phyloP scores from a whole-genome alignment of 805 yeast species.

The Naumovozyma castellii region DNA sequence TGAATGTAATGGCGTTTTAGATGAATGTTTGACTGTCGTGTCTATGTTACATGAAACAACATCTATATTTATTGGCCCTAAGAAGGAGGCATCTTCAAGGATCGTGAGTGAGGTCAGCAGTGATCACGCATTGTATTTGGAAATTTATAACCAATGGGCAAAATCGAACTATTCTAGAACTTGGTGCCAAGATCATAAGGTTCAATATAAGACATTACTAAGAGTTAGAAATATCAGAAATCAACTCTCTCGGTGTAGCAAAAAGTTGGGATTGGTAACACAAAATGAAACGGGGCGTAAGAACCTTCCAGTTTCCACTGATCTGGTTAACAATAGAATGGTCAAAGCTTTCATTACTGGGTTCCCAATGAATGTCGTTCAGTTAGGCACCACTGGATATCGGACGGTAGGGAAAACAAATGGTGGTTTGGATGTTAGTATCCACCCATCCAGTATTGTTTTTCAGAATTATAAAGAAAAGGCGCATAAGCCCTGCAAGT shows the following conservation, averaged over 20 bases:
- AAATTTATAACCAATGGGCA: constrained; percentile 70
- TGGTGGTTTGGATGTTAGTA: constrained; percentile 59
- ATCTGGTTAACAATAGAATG: constrained; percentile 6
- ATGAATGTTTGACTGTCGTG: constrained; percentile 62
- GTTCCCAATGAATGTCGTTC: constrained; percentile 27
- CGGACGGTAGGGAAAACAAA: constrained; percentile 30
- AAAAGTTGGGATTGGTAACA: constrained; percentile 22
- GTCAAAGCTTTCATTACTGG: constrained; percentile 25
- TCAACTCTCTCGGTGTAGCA: constrained; percentile 58
- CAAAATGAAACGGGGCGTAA: constrained; percentile 3
- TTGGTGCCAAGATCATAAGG: constrained; percentile 81
- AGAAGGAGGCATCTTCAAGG: constrained; percentile 14
- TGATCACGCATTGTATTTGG: constrained; percentile 70
- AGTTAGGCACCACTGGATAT: constrained; percentile 23
- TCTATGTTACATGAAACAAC: constrained; percentile 79
- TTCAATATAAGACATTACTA: constrained; percentile 64
- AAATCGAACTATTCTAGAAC: constrained; percentile 54
- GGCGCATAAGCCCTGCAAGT: constrained; percentile 62
- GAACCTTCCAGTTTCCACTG: neutral
- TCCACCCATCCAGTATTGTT: constrained; percentile 81
- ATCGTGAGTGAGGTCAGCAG: constrained; percentile 47
- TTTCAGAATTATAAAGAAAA: constrained; percentile 30
- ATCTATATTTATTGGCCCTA: constrained; percentile 29
- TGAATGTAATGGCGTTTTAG: constrained; percentile 46
- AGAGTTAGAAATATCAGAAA: constrained; percentile 61